Evolutionary conservation across 2,329 filamentous ascomycete species (phyloP).

Genomic region (Trichoderma sp.): DNA sequence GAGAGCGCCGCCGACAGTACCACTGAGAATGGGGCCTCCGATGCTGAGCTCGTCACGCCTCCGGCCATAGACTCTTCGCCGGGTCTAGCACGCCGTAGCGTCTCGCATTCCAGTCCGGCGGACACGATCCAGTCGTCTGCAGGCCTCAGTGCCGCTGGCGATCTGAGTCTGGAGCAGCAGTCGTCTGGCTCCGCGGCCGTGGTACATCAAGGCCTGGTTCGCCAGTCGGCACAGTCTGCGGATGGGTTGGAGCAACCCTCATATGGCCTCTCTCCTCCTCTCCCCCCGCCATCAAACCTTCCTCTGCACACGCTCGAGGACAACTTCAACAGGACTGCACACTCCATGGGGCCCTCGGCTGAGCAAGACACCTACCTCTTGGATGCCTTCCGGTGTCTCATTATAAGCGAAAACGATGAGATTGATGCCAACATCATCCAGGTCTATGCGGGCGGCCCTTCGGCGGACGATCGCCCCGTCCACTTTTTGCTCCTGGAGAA

Average conservation of each 20-base stretch:
- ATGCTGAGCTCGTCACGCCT: constrained; percentile 8
- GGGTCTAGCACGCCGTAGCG: constrained; percentile 7
- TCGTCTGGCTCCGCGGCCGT: constrained; percentile 23
- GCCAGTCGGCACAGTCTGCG: constrained; percentile 13
- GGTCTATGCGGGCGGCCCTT: constrained; percentile 36
- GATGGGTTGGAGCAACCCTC: neutral
- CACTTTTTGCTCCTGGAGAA: constrained; percentile 46
- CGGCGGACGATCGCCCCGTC: constrained; percentile 38
- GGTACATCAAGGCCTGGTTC: constrained; percentile 28
- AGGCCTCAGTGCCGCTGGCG: constrained; percentile 7
- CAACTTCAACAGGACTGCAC: constrained; percentile 40
- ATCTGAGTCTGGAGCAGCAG: neutral
- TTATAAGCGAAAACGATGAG: constrained; percentile 43
- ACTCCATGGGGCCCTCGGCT: constrained; percentile 43
- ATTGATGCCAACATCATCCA: constrained; percentile 45
- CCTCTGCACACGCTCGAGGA: constrained; percentile 41
- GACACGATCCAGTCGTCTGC: constrained; percentile 17
- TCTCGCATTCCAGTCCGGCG: constrained; percentile 18
- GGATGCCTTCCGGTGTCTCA: constrained; percentile 45
- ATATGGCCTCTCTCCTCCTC: constrained; percentile 11
- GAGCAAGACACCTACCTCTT: constrained; percentile 48
- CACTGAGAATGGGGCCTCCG: constrained; percentile 14
- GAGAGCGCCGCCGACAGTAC: constrained; percentile 3
- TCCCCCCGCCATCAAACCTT: neutral
- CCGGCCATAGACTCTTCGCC: constrained; percentile 14